Conservation (phyloP, 805 yeast species). For the Metschnikowia lochheadii region DNA sequence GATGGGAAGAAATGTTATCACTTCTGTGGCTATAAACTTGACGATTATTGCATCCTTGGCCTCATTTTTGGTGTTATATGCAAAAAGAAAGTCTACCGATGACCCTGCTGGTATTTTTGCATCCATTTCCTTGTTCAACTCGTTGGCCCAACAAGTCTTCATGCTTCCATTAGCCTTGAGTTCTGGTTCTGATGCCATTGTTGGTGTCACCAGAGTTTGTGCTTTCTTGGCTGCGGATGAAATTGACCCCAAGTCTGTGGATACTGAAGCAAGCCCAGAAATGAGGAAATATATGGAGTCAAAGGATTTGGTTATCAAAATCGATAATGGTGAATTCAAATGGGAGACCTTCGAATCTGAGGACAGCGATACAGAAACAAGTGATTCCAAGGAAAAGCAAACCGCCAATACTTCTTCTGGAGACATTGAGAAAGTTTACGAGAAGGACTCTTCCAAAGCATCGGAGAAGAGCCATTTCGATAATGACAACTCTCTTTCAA, state of each 20-base stretch:
- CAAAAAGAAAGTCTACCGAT: constrained; percentile 22
- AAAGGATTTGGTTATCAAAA: constrained; percentile 41
- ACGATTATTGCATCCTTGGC: constrained; percentile 72
- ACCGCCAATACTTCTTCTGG: constrained; percentile 1
- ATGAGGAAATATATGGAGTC: constrained; percentile 22
- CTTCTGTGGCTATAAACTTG: constrained; percentile 60
- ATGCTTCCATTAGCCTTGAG: constrained; percentile 70
- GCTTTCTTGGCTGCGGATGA: constrained; percentile 46
- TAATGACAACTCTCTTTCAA: neutral
- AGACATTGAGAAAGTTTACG: neutral
- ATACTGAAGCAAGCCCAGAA: constrained; percentile 25
- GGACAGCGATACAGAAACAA: constrained; percentile 21
- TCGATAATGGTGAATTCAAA: constrained; percentile 53
- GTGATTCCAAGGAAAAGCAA: constrained; percentile 1
- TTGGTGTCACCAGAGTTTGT: constrained; percentile 58
- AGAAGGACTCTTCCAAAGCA: neutral
- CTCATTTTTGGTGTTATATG: constrained; percentile 38
- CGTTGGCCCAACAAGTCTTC: constrained; percentile 57
- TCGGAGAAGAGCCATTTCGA: neutral
- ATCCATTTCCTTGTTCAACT: constrained; percentile 64
- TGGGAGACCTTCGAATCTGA: constrained; percentile 50
- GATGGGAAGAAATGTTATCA: constrained; percentile 52
- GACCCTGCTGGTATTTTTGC: constrained; percentile 65
- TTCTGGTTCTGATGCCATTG: constrained; percentile 61
- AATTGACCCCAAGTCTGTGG: constrained; percentile 31